Percentiles rank a stretch among this genome's conserved stretches.
Conservation (phyloP, 2,329 filamentous ascomycete species). For the Chrysoporthe puriensis region DNA sequence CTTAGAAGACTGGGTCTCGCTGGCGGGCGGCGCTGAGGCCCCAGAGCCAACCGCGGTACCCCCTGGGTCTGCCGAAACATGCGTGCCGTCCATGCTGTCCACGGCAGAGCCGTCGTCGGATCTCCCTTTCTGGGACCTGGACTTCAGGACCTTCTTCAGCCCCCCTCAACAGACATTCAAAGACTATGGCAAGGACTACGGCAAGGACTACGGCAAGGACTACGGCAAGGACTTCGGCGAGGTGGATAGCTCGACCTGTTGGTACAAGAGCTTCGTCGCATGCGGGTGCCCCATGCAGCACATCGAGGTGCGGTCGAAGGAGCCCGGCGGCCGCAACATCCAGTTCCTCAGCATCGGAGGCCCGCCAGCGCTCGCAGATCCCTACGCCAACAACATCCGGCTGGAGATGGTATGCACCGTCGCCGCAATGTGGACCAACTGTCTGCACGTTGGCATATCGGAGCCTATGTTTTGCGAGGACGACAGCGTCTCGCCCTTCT, state of each 20-base stretch:
- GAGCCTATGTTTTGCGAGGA: slow-evolving; percentile 34
- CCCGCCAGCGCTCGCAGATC: slow-evolving; percentile 30
- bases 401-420: slow-evolving; percentile 36
- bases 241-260: background rate
- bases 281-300: slow-evolving; percentile 29
- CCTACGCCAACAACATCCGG: slow-evolving; percentile 35
- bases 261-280: slow-evolving; percentile 14
- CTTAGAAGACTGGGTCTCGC: background rate
- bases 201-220: background rate
- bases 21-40: background rate
- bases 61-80: background rate
- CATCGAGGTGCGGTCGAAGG: slow-evolving; percentile 23
- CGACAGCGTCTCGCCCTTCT: slow-evolving; percentile 36
- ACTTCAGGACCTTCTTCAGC: slow-evolving; percentile 14
- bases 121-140: slow-evolving; percentile 13
- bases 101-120: background rate
- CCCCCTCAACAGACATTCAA: slow-evolving; percentile 5
- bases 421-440: slow-evolving; percentile 31
- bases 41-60: background rate
- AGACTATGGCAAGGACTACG: background rate
- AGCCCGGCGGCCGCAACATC: background rate
- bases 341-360: slow-evolving; percentile 28
- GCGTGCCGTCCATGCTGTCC: background rate
- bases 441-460: slow-evolving; percentile 33
- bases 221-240: background rate